phyloP scores from a whole-genome alignment of 1,284 basidiomycete species.

The Heliocybe sulcata region DNA sequence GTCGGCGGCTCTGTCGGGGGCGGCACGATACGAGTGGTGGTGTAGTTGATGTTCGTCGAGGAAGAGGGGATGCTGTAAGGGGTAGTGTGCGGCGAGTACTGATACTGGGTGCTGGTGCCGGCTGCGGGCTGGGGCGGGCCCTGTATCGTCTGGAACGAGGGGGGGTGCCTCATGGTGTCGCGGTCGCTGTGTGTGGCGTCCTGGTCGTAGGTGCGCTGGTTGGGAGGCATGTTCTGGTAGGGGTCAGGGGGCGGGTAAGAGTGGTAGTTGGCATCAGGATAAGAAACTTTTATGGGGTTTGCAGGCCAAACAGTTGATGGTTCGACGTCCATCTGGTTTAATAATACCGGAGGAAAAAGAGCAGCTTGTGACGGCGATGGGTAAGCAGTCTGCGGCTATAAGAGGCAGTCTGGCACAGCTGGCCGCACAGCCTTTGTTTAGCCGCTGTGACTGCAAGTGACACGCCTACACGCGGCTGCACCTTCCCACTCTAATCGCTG shows the following conservation, averaged over 20 bases:
- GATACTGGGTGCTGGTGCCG: neutral
- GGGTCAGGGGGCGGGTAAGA: neutral
- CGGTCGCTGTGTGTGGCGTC: neutral
- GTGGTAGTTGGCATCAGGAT: neutral
- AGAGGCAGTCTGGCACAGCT: neutral
- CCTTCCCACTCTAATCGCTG: neutral
- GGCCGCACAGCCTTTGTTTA: slow-evolving; percentile 1
- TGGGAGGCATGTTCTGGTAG: neutral
- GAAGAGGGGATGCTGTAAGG: neutral
- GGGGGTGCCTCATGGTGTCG: neutral
- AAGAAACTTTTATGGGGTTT: neutral
- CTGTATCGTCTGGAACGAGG: neutral
- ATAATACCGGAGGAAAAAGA: slow-evolving; percentile 1
- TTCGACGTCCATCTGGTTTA: slow-evolving; percentile 1
- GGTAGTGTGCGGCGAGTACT: neutral
- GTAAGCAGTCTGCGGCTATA: neutral
- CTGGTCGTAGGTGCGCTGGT: neutral
- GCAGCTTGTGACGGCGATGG: neutral
- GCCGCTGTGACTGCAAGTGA: too few relatives aligned
- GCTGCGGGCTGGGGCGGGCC: neutral
- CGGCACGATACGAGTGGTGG: slow-evolving; percentile 1
- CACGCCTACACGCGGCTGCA: too few relatives aligned
- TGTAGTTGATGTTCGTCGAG: neutral
- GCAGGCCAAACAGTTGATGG: neutral
- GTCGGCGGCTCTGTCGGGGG: slow-evolving; percentile 1